Evolutionary conservation across 768 basidiomycete genomes (phyloP), one percentile per base, ranked within the genome.

Genomic region (Myochromella boudieri): DNA sequence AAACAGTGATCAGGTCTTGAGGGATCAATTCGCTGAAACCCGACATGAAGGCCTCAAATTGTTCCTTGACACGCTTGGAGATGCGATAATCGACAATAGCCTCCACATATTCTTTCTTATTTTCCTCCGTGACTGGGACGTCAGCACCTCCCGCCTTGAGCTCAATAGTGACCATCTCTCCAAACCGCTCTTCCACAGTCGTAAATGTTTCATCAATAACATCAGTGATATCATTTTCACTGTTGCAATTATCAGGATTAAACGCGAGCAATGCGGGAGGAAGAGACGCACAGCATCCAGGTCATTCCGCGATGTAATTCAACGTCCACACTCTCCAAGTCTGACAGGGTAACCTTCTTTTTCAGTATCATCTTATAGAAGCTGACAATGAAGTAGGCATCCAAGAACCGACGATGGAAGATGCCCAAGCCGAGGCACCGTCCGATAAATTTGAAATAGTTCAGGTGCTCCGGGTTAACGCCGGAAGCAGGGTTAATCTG

Each of bases 311-410:
- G 85, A 64, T 92, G 87, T 49, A 98, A 68, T 63, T 98, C 97
- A 1, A 85, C 91, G 69, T 99, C 97, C 20, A 99, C 95, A 63
- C 88, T 91, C 75, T 98, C 95, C 57, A 99, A 71, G 69, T 99
- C 97, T 6, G 87, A 81, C 31, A 98, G 68, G 0, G 87, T 87
- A 25, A 98, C 94, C 71, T 97, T 97, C 77, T 98, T 98, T 78
- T 90, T 91, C 60, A 99, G 65, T 50, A 98, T 95, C 95, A 97
- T 97, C 77, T 98, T 99, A 82, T 99, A 98, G 78, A 99, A 97
- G 60, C 91, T 91, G 64, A 95, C 94, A 56, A 98, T 97, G 67
- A 99, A 99, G 77, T 98, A 98, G 27, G 95, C 95, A 57, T 99
- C 97, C 54, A 99, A 72, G 85, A 99, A 99, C 8, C 97, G 91